phyloP scores from a whole-genome alignment of 1,139 yeast genomes.

The Taphrina communis region DNA sequence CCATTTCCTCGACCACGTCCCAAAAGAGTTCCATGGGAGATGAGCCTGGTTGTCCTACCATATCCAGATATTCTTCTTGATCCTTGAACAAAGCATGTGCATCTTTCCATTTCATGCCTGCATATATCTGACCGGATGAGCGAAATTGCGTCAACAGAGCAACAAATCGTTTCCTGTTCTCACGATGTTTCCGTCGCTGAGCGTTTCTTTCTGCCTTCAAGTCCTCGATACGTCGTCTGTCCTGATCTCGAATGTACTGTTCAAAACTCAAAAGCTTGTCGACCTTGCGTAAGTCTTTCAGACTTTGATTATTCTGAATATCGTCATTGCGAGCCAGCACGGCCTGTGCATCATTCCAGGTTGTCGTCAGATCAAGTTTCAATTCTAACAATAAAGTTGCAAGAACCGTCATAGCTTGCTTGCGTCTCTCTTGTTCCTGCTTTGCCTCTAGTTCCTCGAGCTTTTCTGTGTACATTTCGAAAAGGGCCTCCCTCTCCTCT shows the following conservation, averaged over 20 bases:
- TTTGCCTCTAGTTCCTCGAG: slow-evolving; percentile 53
- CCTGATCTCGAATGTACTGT: slow-evolving; percentile 56
- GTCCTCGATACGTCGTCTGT: slow-evolving; percentile 55
- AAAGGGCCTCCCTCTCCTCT: slow-evolving; percentile 58
- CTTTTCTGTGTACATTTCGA: slow-evolving; percentile 57
- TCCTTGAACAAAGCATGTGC: slow-evolving; percentile 61
- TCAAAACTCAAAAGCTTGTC: slow-evolving; percentile 68
- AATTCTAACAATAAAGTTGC: slow-evolving; percentile 49
- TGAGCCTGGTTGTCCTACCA: slow-evolving; percentile 82
- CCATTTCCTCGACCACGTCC: slow-evolving; percentile 73
- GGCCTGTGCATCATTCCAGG: slow-evolving; percentile 59
- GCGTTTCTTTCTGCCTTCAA: not conserved
- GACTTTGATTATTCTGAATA: slow-evolving; percentile 65
- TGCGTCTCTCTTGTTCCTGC: slow-evolving; percentile 45
- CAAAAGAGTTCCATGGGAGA: slow-evolving; percentile 77
- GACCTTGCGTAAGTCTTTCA: slow-evolving; percentile 59
- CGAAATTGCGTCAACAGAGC: slow-evolving; percentile 55
- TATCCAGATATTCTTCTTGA: slow-evolving; percentile 63
- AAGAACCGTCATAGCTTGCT: slow-evolving; percentile 47
- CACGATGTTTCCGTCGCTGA: slow-evolving; percentile 58
- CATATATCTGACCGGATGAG: slow-evolving; percentile 56
- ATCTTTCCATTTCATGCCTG: slow-evolving; percentile 67
- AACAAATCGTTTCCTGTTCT: slow-evolving; percentile 67
- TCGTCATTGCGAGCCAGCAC: slow-evolving; percentile 58
- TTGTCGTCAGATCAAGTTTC: slow-evolving; percentile 51